Conservation (phyloP, 345 rosid species). For the Eucalyptus shirleyi region DNA sequence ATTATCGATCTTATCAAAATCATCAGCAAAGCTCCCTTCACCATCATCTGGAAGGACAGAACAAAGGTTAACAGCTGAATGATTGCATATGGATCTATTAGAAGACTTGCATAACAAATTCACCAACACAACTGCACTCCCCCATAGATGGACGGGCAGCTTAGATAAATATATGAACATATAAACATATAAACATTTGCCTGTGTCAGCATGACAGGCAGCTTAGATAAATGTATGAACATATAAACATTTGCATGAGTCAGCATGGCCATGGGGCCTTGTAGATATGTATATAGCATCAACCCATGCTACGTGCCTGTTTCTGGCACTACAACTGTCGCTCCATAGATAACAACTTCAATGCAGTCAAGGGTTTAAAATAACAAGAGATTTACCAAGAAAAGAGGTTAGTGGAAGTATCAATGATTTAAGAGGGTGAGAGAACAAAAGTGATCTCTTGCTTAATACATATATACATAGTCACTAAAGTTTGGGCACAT, state of each 20-base stretch:
- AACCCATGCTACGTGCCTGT: neutral
- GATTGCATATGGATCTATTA: neutral
- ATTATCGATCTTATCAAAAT: slow-evolving; percentile 83
- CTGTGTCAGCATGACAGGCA: too few species aligned
- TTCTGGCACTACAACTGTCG: neutral
- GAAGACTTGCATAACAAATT: neutral
- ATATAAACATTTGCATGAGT: neutral
- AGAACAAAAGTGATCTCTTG: neutral
- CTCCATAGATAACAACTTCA: neutral
- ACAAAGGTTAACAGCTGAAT: neutral
- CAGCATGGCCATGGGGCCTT: neutral
- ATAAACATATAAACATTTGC: neutral
- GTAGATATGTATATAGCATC: too few species aligned
- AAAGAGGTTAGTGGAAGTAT: neutral
- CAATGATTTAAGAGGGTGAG: neutral
- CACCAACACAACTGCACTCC: neutral
- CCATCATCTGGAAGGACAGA: slow-evolving; percentile 43
- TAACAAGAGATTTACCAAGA: neutral
- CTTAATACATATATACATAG: neutral
- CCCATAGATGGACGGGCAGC: neutral
- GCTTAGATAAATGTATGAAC: too few species aligned
- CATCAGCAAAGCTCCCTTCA: slow-evolving; percentile 65
- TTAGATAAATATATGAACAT: neutral
- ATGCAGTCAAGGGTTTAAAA: neutral
- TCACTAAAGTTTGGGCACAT: neutral